Percentiles rank a stretch among this genome's conserved stretches.
Evolutionary conservation across 73 alveolate species (phyloP).

Genomic region (Stentor roeselii): DNA sequence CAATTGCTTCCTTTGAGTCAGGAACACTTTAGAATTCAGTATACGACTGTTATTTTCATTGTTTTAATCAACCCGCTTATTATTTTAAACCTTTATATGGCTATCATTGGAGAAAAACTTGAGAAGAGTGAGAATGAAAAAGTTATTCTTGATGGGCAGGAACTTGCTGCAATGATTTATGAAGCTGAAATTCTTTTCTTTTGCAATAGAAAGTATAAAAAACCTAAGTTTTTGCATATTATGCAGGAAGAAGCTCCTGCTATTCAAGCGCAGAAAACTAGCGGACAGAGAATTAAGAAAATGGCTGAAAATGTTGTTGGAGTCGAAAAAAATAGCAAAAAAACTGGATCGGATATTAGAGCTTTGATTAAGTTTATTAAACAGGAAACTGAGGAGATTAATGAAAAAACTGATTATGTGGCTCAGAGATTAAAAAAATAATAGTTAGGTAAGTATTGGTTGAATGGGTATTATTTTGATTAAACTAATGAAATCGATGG

Average conservation of each 20-base stretch:
- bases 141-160: background rate
- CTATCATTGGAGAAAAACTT: background rate
- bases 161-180: background rate
- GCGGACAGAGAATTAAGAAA: background rate
- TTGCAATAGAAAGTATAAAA: background rate
- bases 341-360: background rate
- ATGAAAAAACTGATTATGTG: background rate
- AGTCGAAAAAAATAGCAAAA: background rate
- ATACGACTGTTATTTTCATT: background rate
- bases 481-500: no score
- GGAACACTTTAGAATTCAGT: background rate
- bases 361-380: background rate
- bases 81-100: background rate
- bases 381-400: background rate
- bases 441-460: no score
- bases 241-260: background rate
- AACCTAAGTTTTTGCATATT: background rate
- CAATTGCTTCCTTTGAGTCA: background rate
- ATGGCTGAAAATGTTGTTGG: background rate
- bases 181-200: background rate
- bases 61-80: conserved; percentile 2
- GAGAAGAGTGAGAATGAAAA: conserved; percentile 14
- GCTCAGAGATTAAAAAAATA: background rate
- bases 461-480: no score
- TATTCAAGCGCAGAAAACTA: background rate